Evolutionary conservation across 768 basidiomycete species (phyloP).

Genomic region (Paxillus ammoniavirescens): DNA sequence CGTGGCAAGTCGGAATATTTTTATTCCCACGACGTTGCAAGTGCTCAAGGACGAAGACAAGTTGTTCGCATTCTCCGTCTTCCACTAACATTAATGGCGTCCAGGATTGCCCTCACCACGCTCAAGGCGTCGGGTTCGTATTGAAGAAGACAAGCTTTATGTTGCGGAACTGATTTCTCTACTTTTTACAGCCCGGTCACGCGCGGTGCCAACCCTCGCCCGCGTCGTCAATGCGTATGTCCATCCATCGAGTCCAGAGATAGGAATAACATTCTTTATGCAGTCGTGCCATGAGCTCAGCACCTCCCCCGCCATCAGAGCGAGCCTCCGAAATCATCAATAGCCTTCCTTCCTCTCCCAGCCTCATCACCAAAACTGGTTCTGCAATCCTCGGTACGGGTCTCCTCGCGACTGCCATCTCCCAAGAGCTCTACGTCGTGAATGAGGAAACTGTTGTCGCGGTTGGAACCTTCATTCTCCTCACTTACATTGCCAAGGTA

Average conservation of each 20-base stretch:
- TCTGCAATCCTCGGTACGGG: conserved; percentile 89
- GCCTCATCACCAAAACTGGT: conserved; percentile 93
- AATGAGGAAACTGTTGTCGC: conserved; percentile 95
- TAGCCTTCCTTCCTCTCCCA: conserved; percentile 79
- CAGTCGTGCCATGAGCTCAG: conserved; percentile 68
- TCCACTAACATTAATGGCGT: conserved; percentile 47
- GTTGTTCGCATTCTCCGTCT: conserved; percentile 7
- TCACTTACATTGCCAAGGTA: conserved; percentile 81
- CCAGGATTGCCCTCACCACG: conserved; percentile 67
- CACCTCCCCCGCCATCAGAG: conserved; percentile 74
- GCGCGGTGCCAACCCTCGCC: conserved; percentile 47
- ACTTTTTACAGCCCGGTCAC: conserved; percentile 48
- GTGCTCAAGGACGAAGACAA: conserved; percentile 3
- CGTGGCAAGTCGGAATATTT: conserved; percentile 33
- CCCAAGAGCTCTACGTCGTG: conserved; percentile 95
- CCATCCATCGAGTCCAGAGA: conserved; percentile 4
- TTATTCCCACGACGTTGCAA: conserved; percentile 26
- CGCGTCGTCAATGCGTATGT: conserved; percentile 49
- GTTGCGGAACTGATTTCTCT: background rate
- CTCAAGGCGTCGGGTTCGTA: conserved; percentile 58
- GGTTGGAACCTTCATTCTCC: conserved; percentile 78
- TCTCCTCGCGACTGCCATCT: conserved; percentile 87
- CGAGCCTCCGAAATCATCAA: conserved; percentile 90
- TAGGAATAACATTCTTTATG: conserved; percentile 7
- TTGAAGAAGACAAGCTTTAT: background rate